Base-by-base conservation (phyloP, 371 early-diverging fungal genomes). In the Lichtheimia hyalospora region DNA sequence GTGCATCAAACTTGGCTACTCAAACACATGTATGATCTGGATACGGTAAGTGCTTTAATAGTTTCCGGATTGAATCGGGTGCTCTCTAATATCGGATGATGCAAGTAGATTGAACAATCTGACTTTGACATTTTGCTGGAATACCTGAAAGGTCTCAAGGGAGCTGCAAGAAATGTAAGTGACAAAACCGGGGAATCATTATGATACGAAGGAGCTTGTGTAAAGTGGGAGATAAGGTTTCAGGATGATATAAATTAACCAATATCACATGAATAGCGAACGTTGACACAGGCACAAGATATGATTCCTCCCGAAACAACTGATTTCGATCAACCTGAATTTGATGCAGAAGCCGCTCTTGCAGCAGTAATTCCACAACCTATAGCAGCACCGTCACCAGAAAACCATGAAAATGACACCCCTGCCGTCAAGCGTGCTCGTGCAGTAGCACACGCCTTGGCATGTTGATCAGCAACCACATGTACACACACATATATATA, bases 1-100 rank as follows among this genome's bases (percentile, higher is more conserved):
- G 63, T 84, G 34, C 74, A 75, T 39, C 88, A 88, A 57, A 79
- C 79, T 13, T 86, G 88, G 86, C 62, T 86, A 43, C 67, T 88
- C 62, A 72, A 73, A 34, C 67, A 86, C 56, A 67, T 86, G 67
- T 88, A 83, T 52, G 71, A 73, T 46, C 64, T 63, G 51, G 61
- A 67, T 34, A 49, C 27, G 54, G 68, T 62, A 56, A 54, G 56
- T 24, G 42, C 23, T 51, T 27, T 27, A n/a, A 14, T 51, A 2
- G 24, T 14, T 13, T 4, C n/a, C 16, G 18, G 53, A 28, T 21
- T 14, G 41, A 23, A 27, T 41, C 5, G 16, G 16, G 18, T 54
- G 40, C 3, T 16, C 12, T 6, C 28, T 15, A 14, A 34, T 28
- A 40, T 34, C 3, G n/a, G 54, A 34, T 12, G 20, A n/a, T 27